phyloP scores from a whole-genome alignment of 768 basidiomycete species.

The Piloderma croceum region DNA sequence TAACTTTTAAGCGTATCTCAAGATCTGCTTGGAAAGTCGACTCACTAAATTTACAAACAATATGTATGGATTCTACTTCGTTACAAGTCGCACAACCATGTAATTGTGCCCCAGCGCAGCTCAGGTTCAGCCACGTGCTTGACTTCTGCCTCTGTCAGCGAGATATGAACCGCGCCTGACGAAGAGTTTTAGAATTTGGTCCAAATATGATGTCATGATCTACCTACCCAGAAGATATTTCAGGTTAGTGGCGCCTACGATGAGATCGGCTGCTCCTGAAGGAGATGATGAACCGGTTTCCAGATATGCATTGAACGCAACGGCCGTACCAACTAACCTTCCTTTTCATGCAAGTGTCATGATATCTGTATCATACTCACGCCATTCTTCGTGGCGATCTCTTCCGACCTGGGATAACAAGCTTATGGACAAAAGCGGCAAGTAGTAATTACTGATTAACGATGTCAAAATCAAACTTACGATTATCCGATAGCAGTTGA shows the following conservation, averaged over 20 bases:
- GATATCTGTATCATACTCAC: conserved; percentile 39
- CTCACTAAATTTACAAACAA: neutral
- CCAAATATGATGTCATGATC: conserved; percentile 1
- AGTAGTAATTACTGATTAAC: conserved; percentile 14
- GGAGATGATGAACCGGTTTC: neutral
- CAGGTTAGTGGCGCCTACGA: conserved; percentile 40
- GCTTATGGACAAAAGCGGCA: conserved; percentile 4
- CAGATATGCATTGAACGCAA: neutral
- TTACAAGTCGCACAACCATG: too few species aligned
- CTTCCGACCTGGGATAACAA: conserved; percentile 29
- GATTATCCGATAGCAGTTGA: conserved; percentile 8
- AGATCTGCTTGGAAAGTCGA: too few species aligned
- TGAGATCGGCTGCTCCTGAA: conserved; percentile 35
- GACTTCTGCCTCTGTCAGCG: conserved; percentile 36
- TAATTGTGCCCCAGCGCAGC: conserved; percentile 6
- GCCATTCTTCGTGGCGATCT: conserved; percentile 31
- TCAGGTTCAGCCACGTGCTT: conserved; percentile 31
- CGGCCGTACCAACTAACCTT: conserved; percentile 22
- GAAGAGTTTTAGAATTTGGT: neutral
- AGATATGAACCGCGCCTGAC: conserved; percentile 21
- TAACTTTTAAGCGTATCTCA: too few species aligned
- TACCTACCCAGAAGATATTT: conserved; percentile 34
- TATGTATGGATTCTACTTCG: neutral
- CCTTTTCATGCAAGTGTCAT: conserved; percentile 31
- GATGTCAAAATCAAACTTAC: conserved; percentile 20